Evolutionary conservation across 2,329 filamentous ascomycete species (phyloP).

Genomic region (Apiospora saccharicola): DNA sequence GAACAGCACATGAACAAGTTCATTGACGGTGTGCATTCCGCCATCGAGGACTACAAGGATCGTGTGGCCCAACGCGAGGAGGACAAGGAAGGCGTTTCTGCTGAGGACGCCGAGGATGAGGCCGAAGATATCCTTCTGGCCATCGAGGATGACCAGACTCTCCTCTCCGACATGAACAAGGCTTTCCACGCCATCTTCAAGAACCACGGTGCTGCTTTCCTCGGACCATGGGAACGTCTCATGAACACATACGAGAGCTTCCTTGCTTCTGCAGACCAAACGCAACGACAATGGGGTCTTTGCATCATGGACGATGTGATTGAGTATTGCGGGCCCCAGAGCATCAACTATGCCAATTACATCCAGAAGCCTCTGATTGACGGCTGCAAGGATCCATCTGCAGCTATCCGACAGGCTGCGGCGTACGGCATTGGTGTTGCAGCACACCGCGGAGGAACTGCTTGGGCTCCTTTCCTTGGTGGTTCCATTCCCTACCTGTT

Average conservation of each 20-base stretch:
- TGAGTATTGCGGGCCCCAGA: conserved; percentile 92
- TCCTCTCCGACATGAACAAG: conserved; percentile 99
- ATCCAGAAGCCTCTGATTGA: conserved; percentile 88
- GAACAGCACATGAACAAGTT: conserved; percentile 84
- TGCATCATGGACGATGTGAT: conserved; percentile 99
- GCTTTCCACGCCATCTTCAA: conserved; percentile 99
- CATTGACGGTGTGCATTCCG: conserved; percentile 83
- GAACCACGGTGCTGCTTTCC: conserved; percentile 85
- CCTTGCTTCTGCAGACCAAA: conserved; percentile 81
- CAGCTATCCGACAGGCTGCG: conserved; percentile 93
- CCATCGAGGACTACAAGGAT: conserved; percentile 90
- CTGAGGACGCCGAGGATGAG: conserved; percentile 89
- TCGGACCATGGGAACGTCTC: conserved; percentile 86
- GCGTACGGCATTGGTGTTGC: conserved; percentile 93
- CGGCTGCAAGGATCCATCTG: conserved; percentile 84
- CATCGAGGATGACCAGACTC: conserved; percentile 95
- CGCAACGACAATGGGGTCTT: conserved; percentile 97
- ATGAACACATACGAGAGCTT: conserved; percentile 87
- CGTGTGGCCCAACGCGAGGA: conserved; percentile 85
- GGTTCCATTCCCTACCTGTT: conserved; percentile 84
- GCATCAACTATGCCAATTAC: conserved; percentile 83
- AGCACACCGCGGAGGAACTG: conserved; percentile 86
- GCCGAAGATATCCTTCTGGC: conserved; percentile 87
- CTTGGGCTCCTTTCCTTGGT: conserved; percentile 88
- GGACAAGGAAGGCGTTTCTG: conserved; percentile 75